Percentiles rank a stretch among this genome's conserved stretches.
Evolutionary conservation across 139 green algal species (phyloP).

Genomic region (Deuterostichococcus epilithicus): DNA sequence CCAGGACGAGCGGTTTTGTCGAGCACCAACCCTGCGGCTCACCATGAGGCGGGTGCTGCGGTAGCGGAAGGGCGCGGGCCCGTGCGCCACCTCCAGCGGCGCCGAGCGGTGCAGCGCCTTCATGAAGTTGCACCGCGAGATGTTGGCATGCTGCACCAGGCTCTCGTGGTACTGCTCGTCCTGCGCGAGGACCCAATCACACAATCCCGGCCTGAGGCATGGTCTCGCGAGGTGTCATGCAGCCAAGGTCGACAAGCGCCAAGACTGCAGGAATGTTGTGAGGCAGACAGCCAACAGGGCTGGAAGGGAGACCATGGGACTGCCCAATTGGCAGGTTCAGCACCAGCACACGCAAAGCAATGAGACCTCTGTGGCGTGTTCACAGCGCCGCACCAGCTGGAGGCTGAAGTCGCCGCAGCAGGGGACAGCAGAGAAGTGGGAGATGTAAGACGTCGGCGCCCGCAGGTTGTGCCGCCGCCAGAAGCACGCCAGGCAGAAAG

Average conservation of each 20-base stretch:
- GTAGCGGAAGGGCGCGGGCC: background rate
- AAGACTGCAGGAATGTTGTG: too few relatives aligned
- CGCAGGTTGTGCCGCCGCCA: background rate
- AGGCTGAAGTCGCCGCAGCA: background rate
- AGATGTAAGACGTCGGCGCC: background rate
- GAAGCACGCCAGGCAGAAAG: background rate
- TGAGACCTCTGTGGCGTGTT: too few relatives aligned
- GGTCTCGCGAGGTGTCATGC: too few relatives aligned
- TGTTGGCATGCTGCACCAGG: background rate
- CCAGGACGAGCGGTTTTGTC: too few relatives aligned
- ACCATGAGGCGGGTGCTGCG: background rate
- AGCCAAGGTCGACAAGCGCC: too few relatives aligned
- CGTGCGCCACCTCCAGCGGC: background rate
- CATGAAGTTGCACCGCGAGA: constrained; percentile 1
- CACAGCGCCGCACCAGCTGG: background rate
- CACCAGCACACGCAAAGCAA: too few relatives aligned
- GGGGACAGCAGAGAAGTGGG: background rate
- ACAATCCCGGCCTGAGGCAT: too few relatives aligned
- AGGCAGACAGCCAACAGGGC: too few relatives aligned
- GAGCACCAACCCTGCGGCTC: too few relatives aligned
- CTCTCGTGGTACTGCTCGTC: background rate
- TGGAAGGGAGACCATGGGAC: too few relatives aligned
- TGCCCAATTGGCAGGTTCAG: too few relatives aligned
- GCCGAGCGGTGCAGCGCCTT: background rate
- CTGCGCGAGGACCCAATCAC: background rate